Percentiles rank a stretch among this genome's conserved stretches.
Conservation (phyloP, 2,329 filamentous ascomycete genomes). For the Gnomoniopsis smithogilvyi region DNA sequence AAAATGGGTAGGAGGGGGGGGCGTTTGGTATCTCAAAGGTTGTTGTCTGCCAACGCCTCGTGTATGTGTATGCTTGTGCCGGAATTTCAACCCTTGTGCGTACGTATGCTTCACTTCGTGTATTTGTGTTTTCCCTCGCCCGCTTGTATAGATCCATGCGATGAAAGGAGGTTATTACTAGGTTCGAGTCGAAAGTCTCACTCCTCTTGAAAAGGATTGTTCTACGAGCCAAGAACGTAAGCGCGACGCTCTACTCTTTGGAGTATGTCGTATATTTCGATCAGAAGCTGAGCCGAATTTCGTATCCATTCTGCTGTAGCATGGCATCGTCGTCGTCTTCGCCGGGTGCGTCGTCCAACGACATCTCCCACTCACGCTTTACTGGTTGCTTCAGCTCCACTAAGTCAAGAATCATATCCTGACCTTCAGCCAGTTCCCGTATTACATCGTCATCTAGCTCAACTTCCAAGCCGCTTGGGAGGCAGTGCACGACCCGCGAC, state of each 20-base stretch:
- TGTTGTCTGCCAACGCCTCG: constrained; percentile 21
- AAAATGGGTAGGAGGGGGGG: no score
- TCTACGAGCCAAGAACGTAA: background rate
- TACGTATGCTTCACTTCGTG: constrained; percentile 11
- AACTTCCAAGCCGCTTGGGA: constrained; percentile 73
- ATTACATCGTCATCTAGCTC: constrained; percentile 90
- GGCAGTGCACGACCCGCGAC: constrained; percentile 67
- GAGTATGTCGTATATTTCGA: background rate
- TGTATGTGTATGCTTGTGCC: constrained; percentile 3
- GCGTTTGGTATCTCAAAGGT: constrained; percentile 25
- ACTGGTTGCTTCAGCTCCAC: constrained; percentile 38
- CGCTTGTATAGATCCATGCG: background rate
- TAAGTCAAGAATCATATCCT: constrained; percentile 82
- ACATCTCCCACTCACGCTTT: constrained; percentile 63
- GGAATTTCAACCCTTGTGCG: background rate
- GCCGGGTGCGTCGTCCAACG: constrained; percentile 41
- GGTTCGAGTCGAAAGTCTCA: background rate
- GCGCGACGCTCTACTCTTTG: background rate
- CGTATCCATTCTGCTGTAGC: constrained; percentile 32
- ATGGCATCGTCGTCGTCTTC: constrained; percentile 33
- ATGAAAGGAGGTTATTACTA: constrained; percentile 11
- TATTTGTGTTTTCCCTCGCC: constrained; percentile 3
- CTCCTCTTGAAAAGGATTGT: background rate
- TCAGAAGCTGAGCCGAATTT: constrained; percentile 48
- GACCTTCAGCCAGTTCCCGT: constrained; percentile 77